Evolutionary conservation across 768 basidiomycete species (phyloP), one percentile per base, ranked within the genome.

Genomic region (Kwoniella sp.): DNA sequence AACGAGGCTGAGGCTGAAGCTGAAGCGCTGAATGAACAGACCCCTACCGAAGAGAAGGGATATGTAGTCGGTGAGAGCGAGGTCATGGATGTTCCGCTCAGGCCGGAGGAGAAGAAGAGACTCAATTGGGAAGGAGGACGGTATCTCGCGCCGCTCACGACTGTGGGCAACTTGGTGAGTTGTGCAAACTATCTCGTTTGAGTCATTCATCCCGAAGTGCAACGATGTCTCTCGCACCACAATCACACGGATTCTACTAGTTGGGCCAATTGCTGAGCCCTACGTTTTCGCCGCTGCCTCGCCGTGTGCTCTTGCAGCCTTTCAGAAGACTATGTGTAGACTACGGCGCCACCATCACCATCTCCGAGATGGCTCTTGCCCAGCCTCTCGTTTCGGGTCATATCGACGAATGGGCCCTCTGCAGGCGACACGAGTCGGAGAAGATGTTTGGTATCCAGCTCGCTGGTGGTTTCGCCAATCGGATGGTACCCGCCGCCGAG

Each of bases 301-400:
- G n/a, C 30, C 41, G 41, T 45, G 8, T 20, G 34, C 38, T 51
- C 20, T n/a, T 41, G 20, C 66, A 94, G 89, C 96, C 96, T 1
- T 99, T 98, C 84, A 87, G 96, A 20, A 86, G 94, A 12, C 82
- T 98, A 7, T 96, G 93, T 72, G 88, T 90, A 9, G 83, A 86
- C 26, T 87, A 90, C 63, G 95, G 95, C 15, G 92, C 90, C 1
- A 93, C 95, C 68, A 96, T 98, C 72, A 95, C 93, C 2, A 93
- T 92, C 68, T 92, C 93, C 26, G 95, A 97, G 81, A 97, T 97
- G 95, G 93, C 92, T 3, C 86, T 99, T n/a, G 89, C 93, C 4
- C 88, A 86, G 48, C 94, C 94, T 1, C 91, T 98, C 79, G 85
- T 96, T 23, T 82, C 84, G 11, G 95, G 92, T 2, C 92, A 92